Evolutionary conservation across 208 protist species (phyloP).

Genomic region (Porcisia deanei): DNA sequence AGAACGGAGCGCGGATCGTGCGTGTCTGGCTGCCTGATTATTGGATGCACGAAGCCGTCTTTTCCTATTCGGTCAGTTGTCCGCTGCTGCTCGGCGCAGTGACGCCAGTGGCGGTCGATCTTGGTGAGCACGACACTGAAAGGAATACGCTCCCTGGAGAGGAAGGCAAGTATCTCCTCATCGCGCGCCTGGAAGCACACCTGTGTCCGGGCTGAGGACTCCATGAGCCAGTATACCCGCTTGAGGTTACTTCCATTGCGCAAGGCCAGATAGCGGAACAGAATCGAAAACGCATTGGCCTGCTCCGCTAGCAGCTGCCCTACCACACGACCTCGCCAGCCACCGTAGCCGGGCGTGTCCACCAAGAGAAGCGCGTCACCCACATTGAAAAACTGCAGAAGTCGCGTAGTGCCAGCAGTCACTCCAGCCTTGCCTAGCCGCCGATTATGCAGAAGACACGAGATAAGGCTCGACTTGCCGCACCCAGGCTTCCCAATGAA

Average conservation of each 20-base stretch:
- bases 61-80: slow-evolving; percentile 30
- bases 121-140: slow-evolving; percentile 88
- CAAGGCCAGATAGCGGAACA: slow-evolving; percentile 86
- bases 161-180: slow-evolving; percentile 75
- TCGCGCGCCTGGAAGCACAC: slow-evolving; percentile 71
- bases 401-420: slow-evolving; percentile 64
- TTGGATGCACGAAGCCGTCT: slow-evolving; percentile 28
- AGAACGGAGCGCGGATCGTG: not conserved
- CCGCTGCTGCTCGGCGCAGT: slow-evolving; percentile 34
- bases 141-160: slow-evolving; percentile 67
- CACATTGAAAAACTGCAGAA: slow-evolving; percentile 91
- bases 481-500: slow-evolving; percentile 90
- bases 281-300: slow-evolving; percentile 77
- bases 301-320: slow-evolving; percentile 39
- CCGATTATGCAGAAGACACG: slow-evolving; percentile 78
- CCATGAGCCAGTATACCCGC: slow-evolving; percentile 87
- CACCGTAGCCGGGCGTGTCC: slow-evolving; percentile 89
- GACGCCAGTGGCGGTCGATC: slow-evolving; percentile 72
- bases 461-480: slow-evolving; percentile 89
- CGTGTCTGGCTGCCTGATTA: not conserved
- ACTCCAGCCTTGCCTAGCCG: slow-evolving; percentile 53
- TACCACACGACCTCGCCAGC: slow-evolving; percentile 61
- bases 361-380: slow-evolving; percentile 85
- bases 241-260: slow-evolving; percentile 76
- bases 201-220: slow-evolving; percentile 41